A percentile compares a stretch with the other conserved stretches of the same genome.
Evolutionary conservation across 169 alveolate species (phyloP).

Genomic region (Plasmodium falciparum): DNA sequence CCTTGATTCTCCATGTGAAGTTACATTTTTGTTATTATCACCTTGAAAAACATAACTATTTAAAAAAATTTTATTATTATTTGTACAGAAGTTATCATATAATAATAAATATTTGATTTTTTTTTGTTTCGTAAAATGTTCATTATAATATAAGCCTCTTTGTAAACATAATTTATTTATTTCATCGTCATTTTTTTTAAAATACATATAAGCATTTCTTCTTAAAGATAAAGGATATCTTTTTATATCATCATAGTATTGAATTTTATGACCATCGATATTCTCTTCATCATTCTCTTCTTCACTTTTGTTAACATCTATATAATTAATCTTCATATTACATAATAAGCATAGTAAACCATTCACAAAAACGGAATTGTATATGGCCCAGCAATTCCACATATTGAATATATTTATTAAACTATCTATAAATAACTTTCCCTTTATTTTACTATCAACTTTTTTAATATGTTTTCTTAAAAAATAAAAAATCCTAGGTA

Average conservation of each 20-base stretch:
- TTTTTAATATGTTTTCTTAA: constrained; percentile 72
- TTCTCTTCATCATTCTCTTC: constrained; percentile 13
- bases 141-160: constrained; percentile 66
- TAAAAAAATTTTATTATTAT: constrained; percentile 15
- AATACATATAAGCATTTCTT: constrained; percentile 63
- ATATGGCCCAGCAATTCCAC: constrained; percentile 63
- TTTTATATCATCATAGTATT: constrained; percentile 61
- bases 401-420: constrained; percentile 46
- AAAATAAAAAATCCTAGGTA: constrained; percentile 79
- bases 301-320: constrained; percentile 37
- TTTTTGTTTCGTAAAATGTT: constrained; percentile 37
- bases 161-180: constrained; percentile 69
- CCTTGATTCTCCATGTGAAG: not conserved
- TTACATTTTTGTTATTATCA: constrained; percentile 23
- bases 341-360: constrained; percentile 57
- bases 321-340: constrained; percentile 45
- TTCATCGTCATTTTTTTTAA: constrained; percentile 36
- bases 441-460: constrained; percentile 68
- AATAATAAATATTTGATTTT: constrained; percentile 57
- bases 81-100: constrained; percentile 63
- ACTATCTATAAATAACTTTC: constrained; percentile 40
- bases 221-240: constrained; percentile 62
- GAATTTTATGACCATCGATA: constrained; percentile 55
- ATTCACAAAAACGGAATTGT: constrained; percentile 41
- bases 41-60: not conserved